Percentiles rank a stretch among this genome's conserved stretches.
phyloP scores from a whole-genome alignment of 352 stramenopile species.

The Phytopythium sindhum region DNA sequence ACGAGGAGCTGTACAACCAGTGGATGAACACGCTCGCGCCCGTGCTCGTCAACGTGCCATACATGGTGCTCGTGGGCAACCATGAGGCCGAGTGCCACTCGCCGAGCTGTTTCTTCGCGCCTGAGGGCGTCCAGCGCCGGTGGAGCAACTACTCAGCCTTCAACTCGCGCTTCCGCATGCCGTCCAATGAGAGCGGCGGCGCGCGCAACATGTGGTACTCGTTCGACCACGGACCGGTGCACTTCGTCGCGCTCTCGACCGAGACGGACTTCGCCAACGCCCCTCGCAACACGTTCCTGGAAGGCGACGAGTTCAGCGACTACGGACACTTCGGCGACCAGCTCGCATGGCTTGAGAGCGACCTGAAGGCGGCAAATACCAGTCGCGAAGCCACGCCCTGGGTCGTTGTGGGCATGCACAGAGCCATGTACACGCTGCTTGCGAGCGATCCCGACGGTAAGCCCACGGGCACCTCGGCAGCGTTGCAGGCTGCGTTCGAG shows the following conservation, averaged over 20 bases:
- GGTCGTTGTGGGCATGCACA: slow-evolving; percentile 53
- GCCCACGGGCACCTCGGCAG: slow-evolving; percentile 21
- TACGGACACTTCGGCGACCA: slow-evolving; percentile 44
- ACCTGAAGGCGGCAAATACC: slow-evolving; percentile 41
- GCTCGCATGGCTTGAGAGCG: slow-evolving; percentile 47
- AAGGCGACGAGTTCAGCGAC: slow-evolving; percentile 5
- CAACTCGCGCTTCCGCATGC: slow-evolving; percentile 41
- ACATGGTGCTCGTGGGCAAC: slow-evolving; percentile 78
- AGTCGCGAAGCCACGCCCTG: slow-evolving; percentile 46
- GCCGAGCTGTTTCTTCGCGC: slow-evolving; percentile 26
- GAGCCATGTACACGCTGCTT: slow-evolving; percentile 42
- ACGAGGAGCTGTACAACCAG: slow-evolving; percentile 53
- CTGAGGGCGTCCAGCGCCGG: slow-evolving; percentile 20
- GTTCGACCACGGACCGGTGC: slow-evolving; percentile 43
- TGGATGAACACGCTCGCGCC: slow-evolving; percentile 61
- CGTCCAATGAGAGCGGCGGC: slow-evolving; percentile 31
- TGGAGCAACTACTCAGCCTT: slow-evolving; percentile 61
- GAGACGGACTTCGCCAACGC: slow-evolving; percentile 53
- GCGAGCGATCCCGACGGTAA: slow-evolving; percentile 27
- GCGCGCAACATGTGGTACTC: slow-evolving; percentile 48
- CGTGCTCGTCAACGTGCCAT: slow-evolving; percentile 44
- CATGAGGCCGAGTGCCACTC: slow-evolving; percentile 34
- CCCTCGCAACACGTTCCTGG: slow-evolving; percentile 32
- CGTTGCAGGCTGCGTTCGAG: slow-evolving; percentile 49
- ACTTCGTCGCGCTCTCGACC: slow-evolving; percentile 76